Evolutionary conservation across 371 early-diverging fungal genomes (phyloP).

Genomic region (Syncephalis plumigaleata): DNA sequence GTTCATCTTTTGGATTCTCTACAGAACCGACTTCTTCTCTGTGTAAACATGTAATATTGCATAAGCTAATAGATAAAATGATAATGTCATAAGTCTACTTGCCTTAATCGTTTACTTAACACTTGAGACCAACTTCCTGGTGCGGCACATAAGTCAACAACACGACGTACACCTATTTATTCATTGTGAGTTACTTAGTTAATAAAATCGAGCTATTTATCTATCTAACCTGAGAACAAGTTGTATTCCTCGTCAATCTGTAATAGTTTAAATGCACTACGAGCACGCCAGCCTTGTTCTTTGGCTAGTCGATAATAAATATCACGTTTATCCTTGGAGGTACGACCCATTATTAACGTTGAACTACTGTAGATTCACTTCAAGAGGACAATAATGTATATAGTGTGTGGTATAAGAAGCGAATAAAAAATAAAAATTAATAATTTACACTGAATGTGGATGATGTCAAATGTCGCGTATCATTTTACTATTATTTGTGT

Average conservation of each 20-base stretch:
- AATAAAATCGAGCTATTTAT: no score
- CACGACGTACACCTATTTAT: constrained; percentile 53
- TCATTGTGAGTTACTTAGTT: background rate
- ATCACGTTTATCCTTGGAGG: constrained; percentile 90
- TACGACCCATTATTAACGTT: constrained; percentile 52
- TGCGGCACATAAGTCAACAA: constrained; percentile 98
- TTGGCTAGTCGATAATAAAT: constrained; percentile 93
- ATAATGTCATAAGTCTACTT: background rate
- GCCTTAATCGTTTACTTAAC: constrained; percentile 43
- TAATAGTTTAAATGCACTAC: constrained; percentile 96
- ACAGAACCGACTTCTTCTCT: constrained; percentile 8
- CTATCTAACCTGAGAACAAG: constrained; percentile 76
- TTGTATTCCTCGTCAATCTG: constrained; percentile 91
- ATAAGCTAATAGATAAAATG: background rate
- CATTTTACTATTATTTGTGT: no score
- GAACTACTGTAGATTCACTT: no score
- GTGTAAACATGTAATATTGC: background rate
- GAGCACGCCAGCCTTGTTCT: constrained; percentile 93
- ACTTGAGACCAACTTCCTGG: constrained; percentile 99
- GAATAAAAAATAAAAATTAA: no score
- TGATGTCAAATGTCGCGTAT: no score
- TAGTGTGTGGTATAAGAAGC: no score
- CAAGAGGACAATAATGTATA: no score
- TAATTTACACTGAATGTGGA: no score
- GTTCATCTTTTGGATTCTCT: constrained; percentile 32